Conservation (phyloP, 768 basidiomycete species). For the Paxillus involutus region DNA sequence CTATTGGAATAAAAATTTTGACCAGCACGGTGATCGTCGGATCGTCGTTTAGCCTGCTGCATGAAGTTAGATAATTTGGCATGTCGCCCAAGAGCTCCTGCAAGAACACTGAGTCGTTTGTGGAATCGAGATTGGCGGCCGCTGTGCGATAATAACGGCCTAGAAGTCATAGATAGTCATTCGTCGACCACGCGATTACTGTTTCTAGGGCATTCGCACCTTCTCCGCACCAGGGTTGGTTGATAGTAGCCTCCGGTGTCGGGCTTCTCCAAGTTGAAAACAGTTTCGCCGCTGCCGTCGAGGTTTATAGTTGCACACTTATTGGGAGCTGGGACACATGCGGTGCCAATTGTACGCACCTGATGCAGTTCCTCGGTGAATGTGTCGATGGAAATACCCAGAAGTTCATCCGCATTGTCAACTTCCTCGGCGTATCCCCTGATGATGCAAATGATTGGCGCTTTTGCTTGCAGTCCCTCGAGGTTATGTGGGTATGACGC, state of each 20-base stretch:
- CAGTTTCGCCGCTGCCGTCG: slow-evolving; percentile 95
- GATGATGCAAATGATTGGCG: slow-evolving; percentile 99
- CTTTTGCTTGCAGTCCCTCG: slow-evolving; percentile 96
- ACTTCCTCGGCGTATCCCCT: too few relatives aligned
- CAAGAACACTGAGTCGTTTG: too few relatives aligned
- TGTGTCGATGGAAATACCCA: slow-evolving; percentile 85
- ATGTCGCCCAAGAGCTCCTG: too few relatives aligned
- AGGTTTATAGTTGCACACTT: slow-evolving; percentile 72
- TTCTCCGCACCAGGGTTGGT: slow-evolving; percentile 94
- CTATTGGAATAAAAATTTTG: too few relatives aligned
- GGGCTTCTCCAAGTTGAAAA: slow-evolving; percentile 94
- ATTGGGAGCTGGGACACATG: neutral
- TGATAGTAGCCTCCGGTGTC: slow-evolving; percentile 97
- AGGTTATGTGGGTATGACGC: slow-evolving; percentile 94
- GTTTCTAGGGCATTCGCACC: slow-evolving; percentile 38
- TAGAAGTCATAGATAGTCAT: slow-evolving; percentile 23
- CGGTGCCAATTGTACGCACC: slow-evolving; percentile 36
- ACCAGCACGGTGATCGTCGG: too few relatives aligned
- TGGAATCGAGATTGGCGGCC: slow-evolving; percentile 95
- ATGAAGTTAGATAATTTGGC: too few relatives aligned
- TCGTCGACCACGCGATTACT: neutral
- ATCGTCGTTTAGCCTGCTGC: too few relatives aligned
- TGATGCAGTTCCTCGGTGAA: slow-evolving; percentile 94
- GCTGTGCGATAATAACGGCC: slow-evolving; percentile 86
- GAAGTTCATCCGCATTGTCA: slow-evolving; percentile 94